A percentile compares a stretch with the other conserved stretches of the same genome.
Evolutionary conservation across 345 rosid species (phyloP).

Genomic region (Aquilaria sinensis): DNA sequence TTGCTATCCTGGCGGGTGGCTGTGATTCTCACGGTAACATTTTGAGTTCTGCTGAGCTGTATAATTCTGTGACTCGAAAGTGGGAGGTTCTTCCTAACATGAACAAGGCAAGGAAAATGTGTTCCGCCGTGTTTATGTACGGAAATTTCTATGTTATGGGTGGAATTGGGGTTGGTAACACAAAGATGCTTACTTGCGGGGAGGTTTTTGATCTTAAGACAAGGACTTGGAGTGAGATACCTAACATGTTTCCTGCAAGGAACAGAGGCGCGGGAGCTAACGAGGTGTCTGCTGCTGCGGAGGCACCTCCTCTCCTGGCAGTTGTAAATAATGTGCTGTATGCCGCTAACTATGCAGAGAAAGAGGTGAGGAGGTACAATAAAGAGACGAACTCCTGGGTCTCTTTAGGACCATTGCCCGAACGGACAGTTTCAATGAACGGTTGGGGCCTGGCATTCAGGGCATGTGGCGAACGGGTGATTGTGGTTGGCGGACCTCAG

Average conservation of each 20-base stretch:
- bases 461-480: conserved; percentile 60
- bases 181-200: conserved; percentile 35
- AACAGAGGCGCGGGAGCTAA: conserved; percentile 14
- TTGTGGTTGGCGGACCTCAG: conserved; percentile 62
- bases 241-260: conserved; percentile 52
- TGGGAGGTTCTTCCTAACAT: conserved; percentile 59
- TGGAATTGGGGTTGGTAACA: conserved; percentile 45
- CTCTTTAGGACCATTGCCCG: conserved; percentile 52
- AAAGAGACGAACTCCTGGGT: conserved; percentile 45
- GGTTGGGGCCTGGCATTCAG: conserved; percentile 93
- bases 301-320: conserved; percentile 79
- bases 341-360: conserved; percentile 52
- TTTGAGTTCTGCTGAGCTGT: conserved; percentile 58
- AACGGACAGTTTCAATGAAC: conserved; percentile 41
- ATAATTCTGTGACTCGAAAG: conserved; percentile 46
- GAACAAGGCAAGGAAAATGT: conserved; percentile 67
- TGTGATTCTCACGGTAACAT: conserved; percentile 48
- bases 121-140: conserved; percentile 78
- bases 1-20: conserved; percentile 79
- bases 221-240: conserved; percentile 52
- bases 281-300: conserved; percentile 26
- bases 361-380: conserved; percentile 53
- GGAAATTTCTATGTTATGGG: conserved; percentile 76
- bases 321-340: conserved; percentile 71
- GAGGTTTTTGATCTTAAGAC: conserved; percentile 65